phyloP scores from a whole-genome alignment of 495 filamentous ascomycete species.

The Penicillium egyptiacum region DNA sequence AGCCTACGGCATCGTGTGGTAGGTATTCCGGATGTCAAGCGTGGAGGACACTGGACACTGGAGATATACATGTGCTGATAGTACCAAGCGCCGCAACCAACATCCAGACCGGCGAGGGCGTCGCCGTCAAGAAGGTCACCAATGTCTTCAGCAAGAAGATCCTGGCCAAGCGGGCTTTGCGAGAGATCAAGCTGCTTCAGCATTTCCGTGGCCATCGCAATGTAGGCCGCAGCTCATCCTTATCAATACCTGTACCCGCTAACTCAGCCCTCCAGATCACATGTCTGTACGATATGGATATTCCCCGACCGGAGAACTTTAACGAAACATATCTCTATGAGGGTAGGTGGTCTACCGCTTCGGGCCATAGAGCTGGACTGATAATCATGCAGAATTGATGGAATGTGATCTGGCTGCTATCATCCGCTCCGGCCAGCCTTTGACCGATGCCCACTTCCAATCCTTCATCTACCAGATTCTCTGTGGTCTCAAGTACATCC shows the following conservation, averaged over 20 bases:
- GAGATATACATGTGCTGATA: conserved; percentile 6
- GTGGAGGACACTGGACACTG: not conserved
- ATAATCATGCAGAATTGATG: conserved; percentile 76
- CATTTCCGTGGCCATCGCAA: conserved; percentile 91
- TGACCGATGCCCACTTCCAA: conserved; percentile 96
- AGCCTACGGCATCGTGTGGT: conserved; percentile 99
- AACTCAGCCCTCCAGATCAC: conserved; percentile 69
- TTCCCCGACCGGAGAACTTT: conserved; percentile 95
- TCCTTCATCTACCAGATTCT: conserved; percentile 95
- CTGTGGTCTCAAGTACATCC: conserved; percentile 96
- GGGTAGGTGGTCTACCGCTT: conserved; percentile 53
- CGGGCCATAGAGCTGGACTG: conserved; percentile 11
- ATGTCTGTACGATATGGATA: conserved; percentile 99
- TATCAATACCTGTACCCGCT: conserved; percentile 21
- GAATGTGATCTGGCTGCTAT: conserved; percentile 98
- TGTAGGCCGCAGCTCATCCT: conserved; percentile 43
- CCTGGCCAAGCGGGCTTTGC: conserved; percentile 91
- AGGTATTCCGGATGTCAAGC: conserved; percentile 32
- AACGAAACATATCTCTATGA: conserved; percentile 99
- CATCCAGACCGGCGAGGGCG: conserved; percentile 86
- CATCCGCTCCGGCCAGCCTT: conserved; percentile 90
- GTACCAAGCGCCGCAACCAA: conserved; percentile 81
- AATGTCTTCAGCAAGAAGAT: conserved; percentile 99
- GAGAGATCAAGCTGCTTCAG: conserved; percentile 98
- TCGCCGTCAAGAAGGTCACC: conserved; percentile 98